Conservation (phyloP, 352 stramenopile species). For the Poterioochromonas sp. region DNA sequence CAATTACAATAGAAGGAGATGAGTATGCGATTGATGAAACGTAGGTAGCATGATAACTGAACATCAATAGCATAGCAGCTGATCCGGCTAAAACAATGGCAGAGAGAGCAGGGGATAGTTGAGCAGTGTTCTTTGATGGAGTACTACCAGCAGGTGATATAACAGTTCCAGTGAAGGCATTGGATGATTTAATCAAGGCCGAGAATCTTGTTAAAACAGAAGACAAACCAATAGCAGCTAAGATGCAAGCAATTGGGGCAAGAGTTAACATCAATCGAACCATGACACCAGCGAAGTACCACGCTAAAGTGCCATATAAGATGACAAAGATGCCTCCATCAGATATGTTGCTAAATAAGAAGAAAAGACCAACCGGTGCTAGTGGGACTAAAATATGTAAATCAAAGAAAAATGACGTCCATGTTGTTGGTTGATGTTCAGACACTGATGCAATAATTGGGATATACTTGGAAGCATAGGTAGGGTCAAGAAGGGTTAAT, state of each 20-base stretch:
- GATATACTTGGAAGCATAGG: slow-evolving; percentile 80
- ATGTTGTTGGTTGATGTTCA: slow-evolving; percentile 83
- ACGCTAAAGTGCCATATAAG: slow-evolving; percentile 77
- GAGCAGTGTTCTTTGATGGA: slow-evolving; percentile 21
- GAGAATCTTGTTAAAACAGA: slow-evolving; percentile 46
- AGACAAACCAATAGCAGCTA: slow-evolving; percentile 70
- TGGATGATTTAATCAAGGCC: slow-evolving; percentile 37
- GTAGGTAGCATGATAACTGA: slow-evolving; percentile 71
- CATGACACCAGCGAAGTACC: slow-evolving; percentile 82
- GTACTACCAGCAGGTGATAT: neutral
- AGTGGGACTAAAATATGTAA: slow-evolving; percentile 77
- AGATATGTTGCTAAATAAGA: slow-evolving; percentile 71
- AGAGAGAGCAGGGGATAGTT: slow-evolving; percentile 28
- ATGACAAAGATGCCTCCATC: slow-evolving; percentile 80
- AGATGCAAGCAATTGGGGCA: slow-evolving; percentile 77
- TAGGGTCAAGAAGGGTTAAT: slow-evolving; percentile 75
- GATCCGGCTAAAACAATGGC: slow-evolving; percentile 44
- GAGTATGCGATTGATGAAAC: slow-evolving; percentile 78
- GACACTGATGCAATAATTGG: slow-evolving; percentile 83
- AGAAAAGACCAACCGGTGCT: slow-evolving; percentile 75
- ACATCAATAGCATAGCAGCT: slow-evolving; percentile 66
- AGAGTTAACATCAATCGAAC: slow-evolving; percentile 80
- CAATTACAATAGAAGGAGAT: slow-evolving; percentile 79
- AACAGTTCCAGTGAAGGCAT: neutral
- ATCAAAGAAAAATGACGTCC: slow-evolving; percentile 85